Evolutionary conservation across 805 yeast genomes (phyloP), one percentile per base, ranked within the genome.

Genomic region (Metschnikowia peoriensis): DNA sequence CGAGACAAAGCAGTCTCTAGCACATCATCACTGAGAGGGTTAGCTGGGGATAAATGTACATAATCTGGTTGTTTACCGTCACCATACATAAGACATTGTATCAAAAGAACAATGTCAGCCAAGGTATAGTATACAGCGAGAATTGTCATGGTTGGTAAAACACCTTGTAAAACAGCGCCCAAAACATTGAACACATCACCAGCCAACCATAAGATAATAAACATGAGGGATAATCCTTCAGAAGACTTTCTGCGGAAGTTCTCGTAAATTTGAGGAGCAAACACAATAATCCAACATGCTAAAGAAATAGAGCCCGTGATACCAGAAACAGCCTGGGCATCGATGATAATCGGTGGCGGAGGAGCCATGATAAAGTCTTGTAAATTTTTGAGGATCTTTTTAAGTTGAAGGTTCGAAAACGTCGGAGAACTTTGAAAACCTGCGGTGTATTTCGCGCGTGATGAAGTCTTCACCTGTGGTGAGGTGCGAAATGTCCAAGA

Each of bases 221-320:
- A 94, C 56, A 88, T 75, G 39, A 92, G 70, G 7, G 97, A 91
- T 16, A 94, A 78, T 6, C 98, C 97, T 50, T 94, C 97, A 7
- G 96, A 84, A 37, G 91, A 84, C 67, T 89, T 85, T 64, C 98
- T 75, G 55, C 79, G 78, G 64, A 89, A 91, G 59, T 92, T 93
- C 66, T 94, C 97, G 68, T 90, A 92, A 43, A 94, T 87, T 66
- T 93, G 98, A 10, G 98, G 98, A 38, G 96, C 96, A 76, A 94
- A 93, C 15, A 93, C 99, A 46, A 94, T 92, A 54, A 94, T 86
- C 99, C 99, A 93, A 68, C 97, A 94, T 14, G 97, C 96, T 44
- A 93, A 82, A 16, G 98, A 93, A 37, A 94, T 90, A 11, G 96
- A 89, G 54, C 87, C 89, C 16, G 88, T 83, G 51, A 88, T 86